These are phyloP conservation scores for Shiraia bambusicola DNA, from an alignment of 2,329 filamentous ascomycete genomes.

Conservation along the genomic window DNA sequence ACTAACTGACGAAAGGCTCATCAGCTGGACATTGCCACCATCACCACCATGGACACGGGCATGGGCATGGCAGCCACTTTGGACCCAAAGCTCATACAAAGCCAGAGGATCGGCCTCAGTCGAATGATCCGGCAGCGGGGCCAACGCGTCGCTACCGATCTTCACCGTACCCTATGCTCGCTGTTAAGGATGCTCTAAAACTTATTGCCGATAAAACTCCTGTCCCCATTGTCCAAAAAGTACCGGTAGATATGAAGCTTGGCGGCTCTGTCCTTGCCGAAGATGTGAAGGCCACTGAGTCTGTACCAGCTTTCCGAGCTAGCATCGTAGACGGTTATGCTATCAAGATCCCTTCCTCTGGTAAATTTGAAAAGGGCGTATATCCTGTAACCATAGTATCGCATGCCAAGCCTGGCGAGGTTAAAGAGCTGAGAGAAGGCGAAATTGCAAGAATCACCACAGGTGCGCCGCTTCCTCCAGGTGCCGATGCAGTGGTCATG, in stretches of 20 bases:
- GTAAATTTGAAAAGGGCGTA: slow-evolving; percentile 65
- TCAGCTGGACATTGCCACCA: slow-evolving; percentile 42
- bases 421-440: slow-evolving; percentile 65
- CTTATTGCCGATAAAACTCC: slow-evolving; percentile 76
- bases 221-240: slow-evolving; percentile 56
- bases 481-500: slow-evolving; percentile 91
- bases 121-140: slow-evolving; percentile 62
- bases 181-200: slow-evolving; percentile 76
- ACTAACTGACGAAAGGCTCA: slow-evolving; percentile 16
- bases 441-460: slow-evolving; percentile 91
- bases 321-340: slow-evolving; percentile 98
- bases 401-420: slow-evolving; percentile 75
- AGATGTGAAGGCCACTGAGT: slow-evolving; percentile 76
- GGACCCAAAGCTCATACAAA: slow-evolving; percentile 68
- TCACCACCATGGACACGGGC: slow-evolving; percentile 54
- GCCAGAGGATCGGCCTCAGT: slow-evolving; percentile 57
- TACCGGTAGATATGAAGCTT: slow-evolving; percentile 64
- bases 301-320: slow-evolving; percentile 88
- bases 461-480: slow-evolving; percentile 83
- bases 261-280: slow-evolving; percentile 79
- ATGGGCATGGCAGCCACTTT: slow-evolving; percentile 57
- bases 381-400: slow-evolving; percentile 88
- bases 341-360: slow-evolving; percentile 35
- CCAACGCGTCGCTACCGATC: slow-evolving; percentile 72
- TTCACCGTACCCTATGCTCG: slow-evolving; percentile 90